These are phyloP conservation scores for Teratosphaeria epicoccoides DNA, from an alignment of 2,329 filamentous ascomycete species.

Conservation along the genomic window DNA sequence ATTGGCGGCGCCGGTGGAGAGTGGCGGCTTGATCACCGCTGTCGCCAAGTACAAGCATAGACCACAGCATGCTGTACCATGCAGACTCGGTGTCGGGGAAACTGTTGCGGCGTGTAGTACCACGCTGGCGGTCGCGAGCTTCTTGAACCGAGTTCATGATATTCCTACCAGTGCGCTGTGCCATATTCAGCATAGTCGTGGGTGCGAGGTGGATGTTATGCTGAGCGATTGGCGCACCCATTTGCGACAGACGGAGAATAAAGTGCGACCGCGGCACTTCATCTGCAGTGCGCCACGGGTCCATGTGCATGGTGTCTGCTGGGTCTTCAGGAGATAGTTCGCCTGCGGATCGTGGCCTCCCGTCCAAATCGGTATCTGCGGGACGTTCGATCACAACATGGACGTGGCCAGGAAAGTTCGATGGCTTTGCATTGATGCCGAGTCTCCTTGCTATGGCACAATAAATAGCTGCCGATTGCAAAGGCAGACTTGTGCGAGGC, in stretches of 20 bases:
- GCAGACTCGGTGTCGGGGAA: conserved; percentile 46
- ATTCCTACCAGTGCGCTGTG: conserved; percentile 67
- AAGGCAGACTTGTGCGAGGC: conserved; percentile 68
- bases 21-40: conserved; percentile 10
- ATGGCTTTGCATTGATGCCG: conserved; percentile 66
- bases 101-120: conserved; percentile 25
- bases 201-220: conserved; percentile 50
- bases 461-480: conserved; percentile 81
- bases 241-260: conserved; percentile 41
- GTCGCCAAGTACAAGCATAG: conserved; percentile 38
- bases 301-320: conserved; percentile 54
- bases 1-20: conserved; percentile 39
- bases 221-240: conserved; percentile 33
- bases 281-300: conserved; percentile 61
- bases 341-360: conserved; percentile 15
- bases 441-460: conserved; percentile 66
- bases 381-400: conserved; percentile 61
- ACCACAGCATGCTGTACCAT: conserved; percentile 66
- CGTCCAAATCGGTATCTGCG: conserved; percentile 36
- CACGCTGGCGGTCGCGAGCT: conserved; percentile 23
- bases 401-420: conserved; percentile 75
- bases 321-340: conserved; percentile 12
- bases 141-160: conserved; percentile 62
- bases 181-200: conserved; percentile 55
- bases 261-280: conserved; percentile 55